Conservation (phyloP, 2,329 filamentous ascomycete species). For the Colletotrichum falcatum region DNA sequence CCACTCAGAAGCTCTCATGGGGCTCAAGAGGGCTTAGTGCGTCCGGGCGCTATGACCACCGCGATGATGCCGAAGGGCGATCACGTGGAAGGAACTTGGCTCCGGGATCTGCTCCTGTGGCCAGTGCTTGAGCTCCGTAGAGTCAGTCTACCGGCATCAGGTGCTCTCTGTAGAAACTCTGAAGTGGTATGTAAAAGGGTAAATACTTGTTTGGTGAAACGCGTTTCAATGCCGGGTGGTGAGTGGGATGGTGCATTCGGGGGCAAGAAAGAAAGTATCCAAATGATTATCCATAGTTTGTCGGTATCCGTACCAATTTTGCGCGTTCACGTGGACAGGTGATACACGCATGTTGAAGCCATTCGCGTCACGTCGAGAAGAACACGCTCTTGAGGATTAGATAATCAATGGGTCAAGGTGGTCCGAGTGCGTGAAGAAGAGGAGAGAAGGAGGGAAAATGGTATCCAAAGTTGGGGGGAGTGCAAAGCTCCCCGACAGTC, state of each 20-base stretch:
- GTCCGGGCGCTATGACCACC: constrained; percentile 48
- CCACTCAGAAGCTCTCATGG: constrained; percentile 18
- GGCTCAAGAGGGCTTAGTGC: constrained; percentile 46
- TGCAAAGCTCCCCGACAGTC: constrained; percentile 47
- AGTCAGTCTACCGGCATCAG: not conserved
- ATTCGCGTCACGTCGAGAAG: not conserved
- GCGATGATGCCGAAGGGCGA: constrained; percentile 28
- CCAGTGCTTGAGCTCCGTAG: constrained; percentile 11
- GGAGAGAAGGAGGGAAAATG: constrained; percentile 48
- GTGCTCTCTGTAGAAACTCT: constrained; percentile 6
- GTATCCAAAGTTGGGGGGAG: constrained; percentile 46
- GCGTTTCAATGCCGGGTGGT: not conserved
- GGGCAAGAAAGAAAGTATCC: not conserved
- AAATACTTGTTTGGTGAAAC: constrained; percentile 4
- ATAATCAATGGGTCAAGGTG: not conserved
- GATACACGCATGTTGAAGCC: not conserved
- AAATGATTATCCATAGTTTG: too few relatives aligned
- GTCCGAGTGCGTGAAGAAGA: constrained; percentile 8
- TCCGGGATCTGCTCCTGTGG: not conserved
- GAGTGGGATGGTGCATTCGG: not conserved
- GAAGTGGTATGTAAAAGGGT: not conserved
- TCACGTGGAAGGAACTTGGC: constrained; percentile 42
- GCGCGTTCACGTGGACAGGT: not conserved
- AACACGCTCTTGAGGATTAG: not conserved
- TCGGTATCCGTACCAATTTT: not conserved